Evolutionary conservation across 371 early-diverging fungal genomes (phyloP).

Genomic region (Dichotomocladium elegans): DNA sequence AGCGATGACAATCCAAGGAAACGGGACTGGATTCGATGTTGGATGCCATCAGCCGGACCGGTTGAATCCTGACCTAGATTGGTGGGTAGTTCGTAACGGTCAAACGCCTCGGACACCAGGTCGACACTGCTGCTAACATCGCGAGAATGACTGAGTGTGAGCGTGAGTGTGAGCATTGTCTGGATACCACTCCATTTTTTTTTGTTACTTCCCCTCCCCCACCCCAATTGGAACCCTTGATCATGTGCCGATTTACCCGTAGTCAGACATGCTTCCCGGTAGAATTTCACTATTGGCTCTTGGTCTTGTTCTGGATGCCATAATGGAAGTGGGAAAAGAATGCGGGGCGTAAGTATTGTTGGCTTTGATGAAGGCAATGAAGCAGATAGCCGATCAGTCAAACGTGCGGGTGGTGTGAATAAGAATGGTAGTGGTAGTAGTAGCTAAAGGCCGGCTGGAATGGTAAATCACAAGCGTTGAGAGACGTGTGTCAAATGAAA

Average conservation of each 20-base stretch:
- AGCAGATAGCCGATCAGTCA: not conserved
- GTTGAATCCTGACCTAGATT: slow-evolving; percentile 7
- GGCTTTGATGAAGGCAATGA: too few species aligned
- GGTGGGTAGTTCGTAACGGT: slow-evolving; percentile 14
- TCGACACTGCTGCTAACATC: not conserved
- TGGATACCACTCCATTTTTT: too few species aligned
- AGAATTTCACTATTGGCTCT: slow-evolving; percentile 14
- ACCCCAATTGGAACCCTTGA: too few species aligned
- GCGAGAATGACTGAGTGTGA: too few species aligned
- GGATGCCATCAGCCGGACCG: slow-evolving; percentile 14
- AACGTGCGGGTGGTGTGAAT: not conserved
- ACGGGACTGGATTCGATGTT: slow-evolving; percentile 22
- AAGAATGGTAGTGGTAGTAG: too few species aligned
- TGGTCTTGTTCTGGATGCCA: slow-evolving; percentile 13
- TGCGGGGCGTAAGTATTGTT: too few species aligned
- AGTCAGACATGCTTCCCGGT: slow-evolving; percentile 5
- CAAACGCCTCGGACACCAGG: slow-evolving; percentile 24
- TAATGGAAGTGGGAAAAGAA: too few species aligned
- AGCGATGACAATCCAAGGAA: slow-evolving; percentile 31
- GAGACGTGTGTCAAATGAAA: not conserved
- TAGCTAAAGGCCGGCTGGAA: not conserved
- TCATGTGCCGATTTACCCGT: slow-evolving; percentile 11
- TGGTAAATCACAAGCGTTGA: not conserved
- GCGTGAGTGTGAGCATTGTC: not conserved
- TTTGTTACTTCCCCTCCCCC: too few species aligned